These are phyloP conservation scores for Chernovozyma aurita DNA, from an alignment of 1,139 yeast species.

Conservation along the genomic window DNA sequence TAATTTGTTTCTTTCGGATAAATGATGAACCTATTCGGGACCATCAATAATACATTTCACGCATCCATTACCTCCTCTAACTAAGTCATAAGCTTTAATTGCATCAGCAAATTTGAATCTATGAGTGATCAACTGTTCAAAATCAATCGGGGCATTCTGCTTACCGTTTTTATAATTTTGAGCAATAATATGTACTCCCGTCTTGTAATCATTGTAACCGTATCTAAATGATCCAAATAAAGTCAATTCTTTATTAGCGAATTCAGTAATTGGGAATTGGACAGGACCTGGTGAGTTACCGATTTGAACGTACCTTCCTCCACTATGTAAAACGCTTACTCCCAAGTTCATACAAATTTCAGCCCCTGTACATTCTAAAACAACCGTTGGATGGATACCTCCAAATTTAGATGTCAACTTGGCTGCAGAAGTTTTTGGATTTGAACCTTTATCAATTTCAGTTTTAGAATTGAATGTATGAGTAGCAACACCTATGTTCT, in stretches of 20 bases:
- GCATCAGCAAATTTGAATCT: conserved; percentile 72
- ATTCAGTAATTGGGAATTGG: conserved; percentile 68
- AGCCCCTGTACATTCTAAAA: conserved; percentile 72
- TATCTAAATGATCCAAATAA: conserved; percentile 81
- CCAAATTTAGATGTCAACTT: conserved; percentile 32
- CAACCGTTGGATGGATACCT: conserved; percentile 51
- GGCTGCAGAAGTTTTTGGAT: neutral
- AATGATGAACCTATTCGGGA: conserved; percentile 30
- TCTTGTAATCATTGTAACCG: conserved; percentile 71
- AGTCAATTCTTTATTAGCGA: conserved; percentile 65
- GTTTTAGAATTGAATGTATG: conserved; percentile 55
- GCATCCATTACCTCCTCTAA: conserved; percentile 42
- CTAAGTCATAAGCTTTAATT: conserved; percentile 72
- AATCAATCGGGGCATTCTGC: conserved; percentile 40
- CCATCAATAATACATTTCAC: conserved; percentile 47
- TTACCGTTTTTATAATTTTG: conserved; percentile 59
- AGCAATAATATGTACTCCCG: conserved; percentile 63
- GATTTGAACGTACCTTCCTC: conserved; percentile 69
- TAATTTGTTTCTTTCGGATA: no score
- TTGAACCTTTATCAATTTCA: conserved; percentile 17
- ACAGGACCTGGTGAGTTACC: conserved; percentile 71
- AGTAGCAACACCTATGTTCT: conserved; percentile 52
- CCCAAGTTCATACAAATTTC: conserved; percentile 66
- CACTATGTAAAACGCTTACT: conserved; percentile 50
- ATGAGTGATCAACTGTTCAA: conserved; percentile 68